Evolutionary conservation across 2,329 filamentous ascomycete species (phyloP).

Genomic region (Colletotrichum tofieldiae): DNA sequence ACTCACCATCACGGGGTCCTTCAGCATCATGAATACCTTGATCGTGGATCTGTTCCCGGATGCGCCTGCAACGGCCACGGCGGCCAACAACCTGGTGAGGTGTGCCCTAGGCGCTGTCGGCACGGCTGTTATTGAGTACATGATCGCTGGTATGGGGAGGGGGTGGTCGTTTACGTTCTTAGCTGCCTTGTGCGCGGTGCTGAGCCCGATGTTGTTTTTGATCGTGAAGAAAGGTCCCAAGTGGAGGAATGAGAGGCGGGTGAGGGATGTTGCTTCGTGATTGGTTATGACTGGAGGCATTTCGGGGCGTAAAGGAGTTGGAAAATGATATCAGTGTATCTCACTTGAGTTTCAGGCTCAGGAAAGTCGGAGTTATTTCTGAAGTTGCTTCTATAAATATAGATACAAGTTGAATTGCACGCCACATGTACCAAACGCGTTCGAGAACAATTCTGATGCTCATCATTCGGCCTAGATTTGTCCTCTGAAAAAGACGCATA

Average conservation of each 20-base stretch:
- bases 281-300: background rate
- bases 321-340: background rate
- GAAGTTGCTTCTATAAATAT: background rate
- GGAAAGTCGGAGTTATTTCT: background rate
- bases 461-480: too few relatives aligned
- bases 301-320: background rate
- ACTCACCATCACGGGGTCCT: conserved; percentile 72
- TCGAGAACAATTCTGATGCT: background rate
- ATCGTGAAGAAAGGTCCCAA: conserved; percentile 64
- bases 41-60: conserved; percentile 75
- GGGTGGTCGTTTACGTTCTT: conserved; percentile 77
- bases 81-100: conserved; percentile 75
- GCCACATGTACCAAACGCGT: background rate
- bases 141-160: conserved; percentile 70
- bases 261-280: conserved; percentile 47
- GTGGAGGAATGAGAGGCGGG: conserved; percentile 67
- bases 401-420: background rate
- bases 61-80: conserved; percentile 74
- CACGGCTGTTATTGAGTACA: conserved; percentile 72
- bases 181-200: conserved; percentile 63
- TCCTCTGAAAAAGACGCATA: background rate
- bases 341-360: conserved; percentile 8
- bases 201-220: conserved; percentile 65
- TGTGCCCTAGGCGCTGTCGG: conserved; percentile 73
- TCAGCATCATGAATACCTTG: conserved; percentile 75